These are phyloP conservation scores for Pelargonium myrrhifolium DNA, from an alignment of 441 rosid genomes.

Conservation along the genomic window DNA sequence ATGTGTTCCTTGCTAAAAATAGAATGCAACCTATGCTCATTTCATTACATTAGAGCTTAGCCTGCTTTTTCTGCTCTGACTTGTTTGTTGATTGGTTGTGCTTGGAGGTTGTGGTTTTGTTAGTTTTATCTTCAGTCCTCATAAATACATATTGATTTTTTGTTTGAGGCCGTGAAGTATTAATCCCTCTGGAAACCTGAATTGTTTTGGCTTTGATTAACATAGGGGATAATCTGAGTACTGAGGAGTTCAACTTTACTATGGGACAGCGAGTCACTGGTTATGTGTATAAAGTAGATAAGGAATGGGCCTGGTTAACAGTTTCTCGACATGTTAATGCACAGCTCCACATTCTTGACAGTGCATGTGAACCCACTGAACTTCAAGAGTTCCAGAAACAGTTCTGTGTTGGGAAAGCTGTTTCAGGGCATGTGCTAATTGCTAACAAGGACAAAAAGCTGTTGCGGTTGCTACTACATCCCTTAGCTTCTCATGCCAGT, in stretches of 20 bases:
- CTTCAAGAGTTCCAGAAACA: constrained; percentile 61
- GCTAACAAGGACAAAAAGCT: constrained; percentile 60
- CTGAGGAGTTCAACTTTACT: constrained; percentile 42
- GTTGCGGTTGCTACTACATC: constrained; percentile 62
- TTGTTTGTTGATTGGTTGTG: neutral
- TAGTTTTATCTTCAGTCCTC: neutral
- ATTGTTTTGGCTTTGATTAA: constrained; percentile 37
- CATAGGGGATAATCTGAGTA: constrained; percentile 23
- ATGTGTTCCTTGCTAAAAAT: neutral
- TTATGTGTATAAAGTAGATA: constrained; percentile 81
- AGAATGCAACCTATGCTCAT: neutral
- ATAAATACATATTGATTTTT: neutral
- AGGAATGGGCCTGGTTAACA: constrained; percentile 82
- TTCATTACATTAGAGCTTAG: neutral
- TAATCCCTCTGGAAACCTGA: neutral
- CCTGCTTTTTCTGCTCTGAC: neutral
- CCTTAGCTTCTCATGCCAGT: constrained; percentile 29
- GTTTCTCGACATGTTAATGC: constrained; percentile 71
- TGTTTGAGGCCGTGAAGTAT: neutral
- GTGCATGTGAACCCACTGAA: constrained; percentile 63
- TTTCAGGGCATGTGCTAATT: constrained; percentile 60
- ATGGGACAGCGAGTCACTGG: constrained; percentile 56
- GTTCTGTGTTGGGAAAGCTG: constrained; percentile 58
- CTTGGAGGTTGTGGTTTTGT: neutral
- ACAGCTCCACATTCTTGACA: constrained; percentile 66